phyloP scores from a whole-genome alignment of 1,284 basidiomycete species.

The Cutaneotrichosporon sp. region DNA sequence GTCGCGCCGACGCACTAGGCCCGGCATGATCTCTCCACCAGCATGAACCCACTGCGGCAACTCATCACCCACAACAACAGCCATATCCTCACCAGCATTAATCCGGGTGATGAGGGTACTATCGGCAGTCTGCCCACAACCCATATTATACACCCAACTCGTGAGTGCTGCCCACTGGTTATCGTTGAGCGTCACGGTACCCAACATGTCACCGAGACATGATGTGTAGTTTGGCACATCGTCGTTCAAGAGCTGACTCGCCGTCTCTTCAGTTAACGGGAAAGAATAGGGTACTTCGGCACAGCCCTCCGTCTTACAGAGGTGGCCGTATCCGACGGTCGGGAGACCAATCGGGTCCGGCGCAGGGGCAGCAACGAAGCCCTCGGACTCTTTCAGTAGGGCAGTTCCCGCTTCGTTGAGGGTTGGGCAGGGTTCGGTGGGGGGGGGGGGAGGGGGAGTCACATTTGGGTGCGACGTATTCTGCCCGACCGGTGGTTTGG shows the following conservation, averaged over 20 bases:
- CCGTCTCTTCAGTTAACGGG: slow-evolving; percentile 14
- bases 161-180: slow-evolving; percentile 22
- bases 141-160: slow-evolving; percentile 16
- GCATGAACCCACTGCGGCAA: slow-evolving; percentile 16
- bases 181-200: slow-evolving; percentile 17
- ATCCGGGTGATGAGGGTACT: slow-evolving; percentile 7
- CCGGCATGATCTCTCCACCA: slow-evolving; percentile 5
- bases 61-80: slow-evolving; percentile 12
- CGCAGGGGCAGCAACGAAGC: slow-evolving; percentile 8
- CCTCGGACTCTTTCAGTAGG: slow-evolving; percentile 20
- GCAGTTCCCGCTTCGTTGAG: slow-evolving; percentile 15
- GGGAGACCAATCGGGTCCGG: slow-evolving; percentile 18
- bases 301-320: slow-evolving; percentile 13
- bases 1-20: slow-evolving; percentile 18
- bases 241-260: slow-evolving; percentile 11
- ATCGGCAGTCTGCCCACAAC: slow-evolving; percentile 9
- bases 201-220: slow-evolving; percentile 15
- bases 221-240: slow-evolving; percentile 15
- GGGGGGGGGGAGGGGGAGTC: background rate
- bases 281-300: slow-evolving; percentile 10
- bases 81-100: slow-evolving; percentile 16
- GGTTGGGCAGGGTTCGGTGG: slow-evolving; percentile 5
- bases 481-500: slow-evolving; percentile 7
- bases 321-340: slow-evolving; percentile 25
- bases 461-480: slow-evolving; percentile 8